Evolutionary conservation across 352 stramenopile species (phyloP).

Genomic region (Elongisporangium anandrum): DNA sequence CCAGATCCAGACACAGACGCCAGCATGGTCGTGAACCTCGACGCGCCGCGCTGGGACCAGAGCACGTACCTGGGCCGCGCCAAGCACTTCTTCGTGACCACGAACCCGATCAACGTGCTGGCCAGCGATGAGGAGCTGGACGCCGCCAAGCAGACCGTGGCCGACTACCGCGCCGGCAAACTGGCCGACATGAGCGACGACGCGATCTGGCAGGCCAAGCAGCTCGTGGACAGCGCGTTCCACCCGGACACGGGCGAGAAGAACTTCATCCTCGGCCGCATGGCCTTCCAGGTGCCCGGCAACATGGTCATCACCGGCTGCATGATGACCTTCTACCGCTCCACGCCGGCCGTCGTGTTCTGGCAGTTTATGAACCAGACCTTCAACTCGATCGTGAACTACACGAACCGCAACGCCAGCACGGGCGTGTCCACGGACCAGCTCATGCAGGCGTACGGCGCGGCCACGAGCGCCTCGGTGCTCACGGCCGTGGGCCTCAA

Average conservation of each 20-base stretch:
- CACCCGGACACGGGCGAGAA: slow-evolving; percentile 89
- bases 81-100: slow-evolving; percentile 86
- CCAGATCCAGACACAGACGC: too few species aligned
- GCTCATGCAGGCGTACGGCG: slow-evolving; percentile 74
- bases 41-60: slow-evolving; percentile 82
- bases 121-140: slow-evolving; percentile 72
- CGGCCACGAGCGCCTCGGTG: slow-evolving; percentile 77
- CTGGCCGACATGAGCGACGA: slow-evolving; percentile 45
- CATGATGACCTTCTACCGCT: slow-evolving; percentile 87
- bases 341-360: slow-evolving; percentile 76
- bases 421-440: slow-evolving; percentile 78
- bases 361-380: slow-evolving; percentile 91
- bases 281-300: slow-evolving; percentile 83
- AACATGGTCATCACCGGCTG: slow-evolving; percentile 89
- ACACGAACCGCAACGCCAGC: slow-evolving; percentile 90
- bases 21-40: slow-evolving; percentile 33
- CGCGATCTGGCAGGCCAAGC: slow-evolving; percentile 80
- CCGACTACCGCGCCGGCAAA: slow-evolving; percentile 51
- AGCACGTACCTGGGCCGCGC: slow-evolving; percentile 72
- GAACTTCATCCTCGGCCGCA: slow-evolving; percentile 83
- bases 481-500: slow-evolving; percentile 74
- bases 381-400: slow-evolving; percentile 93
- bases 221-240: slow-evolving; percentile 85
- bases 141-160: slow-evolving; percentile 60
- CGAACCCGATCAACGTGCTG: slow-evolving; percentile 81